These are phyloP conservation scores for Epichloe amarillans DNA, from an alignment of 2,329 filamentous ascomycete genomes.

Conservation along the genomic window DNA sequence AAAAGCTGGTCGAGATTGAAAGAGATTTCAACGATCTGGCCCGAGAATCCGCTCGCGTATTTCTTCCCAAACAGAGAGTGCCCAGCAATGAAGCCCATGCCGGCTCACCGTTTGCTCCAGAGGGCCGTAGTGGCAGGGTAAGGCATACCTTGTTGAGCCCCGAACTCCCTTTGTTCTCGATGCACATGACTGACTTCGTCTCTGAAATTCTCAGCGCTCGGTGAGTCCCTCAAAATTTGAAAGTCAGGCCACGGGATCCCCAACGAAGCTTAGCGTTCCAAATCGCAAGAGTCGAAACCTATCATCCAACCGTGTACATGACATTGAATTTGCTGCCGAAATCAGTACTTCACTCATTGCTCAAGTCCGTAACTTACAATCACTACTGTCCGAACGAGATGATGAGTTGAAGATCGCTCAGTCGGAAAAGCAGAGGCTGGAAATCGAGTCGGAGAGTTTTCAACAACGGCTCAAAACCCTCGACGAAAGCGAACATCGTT, in stretches of 20 bases:
- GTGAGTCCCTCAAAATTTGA: conserved; percentile 68
- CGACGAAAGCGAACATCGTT: conserved; percentile 88
- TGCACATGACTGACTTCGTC: conserved; percentile 2
- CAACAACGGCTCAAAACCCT: conserved; percentile 68
- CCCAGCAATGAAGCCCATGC: conserved; percentile 50
- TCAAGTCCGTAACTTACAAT: conserved; percentile 86
- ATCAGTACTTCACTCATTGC: conserved; percentile 88
- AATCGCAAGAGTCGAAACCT: conserved; percentile 86
- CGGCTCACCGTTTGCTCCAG: conserved; percentile 39
- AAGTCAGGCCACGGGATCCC: conserved; percentile 70
- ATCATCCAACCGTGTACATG: conserved; percentile 74
- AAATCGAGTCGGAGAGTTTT: conserved; percentile 68
- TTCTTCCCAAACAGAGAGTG: conserved; percentile 72
- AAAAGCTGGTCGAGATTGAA: conserved; percentile 77
- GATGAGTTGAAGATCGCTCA: conserved; percentile 67
- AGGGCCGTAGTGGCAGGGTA: conserved; percentile 40
- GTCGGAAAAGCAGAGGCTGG: conserved; percentile 63
- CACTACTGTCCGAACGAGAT: conserved; percentile 73
- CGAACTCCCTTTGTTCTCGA: background rate
- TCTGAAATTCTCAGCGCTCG: conserved; percentile 38
- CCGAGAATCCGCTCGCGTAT: conserved; percentile 75
- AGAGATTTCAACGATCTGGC: conserved; percentile 92
- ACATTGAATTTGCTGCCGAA: conserved; percentile 96
- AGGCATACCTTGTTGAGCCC: conserved; percentile 18
- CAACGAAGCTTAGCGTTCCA: conserved; percentile 77